A percentile compares a stretch with the other conserved stretches of the same genome.
phyloP scores from a whole-genome alignment of 148 eudicot species.

The Diospyros kaki region DNA sequence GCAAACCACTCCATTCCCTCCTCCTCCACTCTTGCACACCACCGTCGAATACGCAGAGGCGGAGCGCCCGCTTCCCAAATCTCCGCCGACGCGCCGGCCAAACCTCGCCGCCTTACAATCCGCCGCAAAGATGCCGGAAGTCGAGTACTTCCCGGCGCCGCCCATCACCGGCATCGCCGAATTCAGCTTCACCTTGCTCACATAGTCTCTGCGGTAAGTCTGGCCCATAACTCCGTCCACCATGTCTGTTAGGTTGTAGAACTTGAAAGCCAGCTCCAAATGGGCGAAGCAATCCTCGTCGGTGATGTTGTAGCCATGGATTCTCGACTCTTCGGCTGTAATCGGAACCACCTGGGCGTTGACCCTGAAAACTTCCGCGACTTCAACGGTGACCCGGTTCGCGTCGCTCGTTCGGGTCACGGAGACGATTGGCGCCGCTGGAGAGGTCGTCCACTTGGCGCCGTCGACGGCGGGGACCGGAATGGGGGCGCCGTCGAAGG shows the following conservation, averaged over 20 bases:
- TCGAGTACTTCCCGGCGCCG: background rate
- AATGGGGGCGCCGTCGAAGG: background rate
- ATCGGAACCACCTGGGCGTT: constrained; percentile 12
- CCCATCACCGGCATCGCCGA: constrained; percentile 17
- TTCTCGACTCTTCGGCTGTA: constrained; percentile 9
- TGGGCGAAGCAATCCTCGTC: constrained; percentile 16
- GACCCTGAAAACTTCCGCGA: background rate
- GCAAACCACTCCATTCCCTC: constrained; percentile 13
- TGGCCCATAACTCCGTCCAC: constrained; percentile 19
- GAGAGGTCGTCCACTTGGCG: background rate
- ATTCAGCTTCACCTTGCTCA: constrained; percentile 16
- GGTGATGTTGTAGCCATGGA: constrained; percentile 7
- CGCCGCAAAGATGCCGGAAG: constrained; percentile 12
- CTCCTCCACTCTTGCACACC: background rate
- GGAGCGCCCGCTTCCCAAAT: background rate
- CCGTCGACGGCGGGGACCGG: constrained; percentile 7
- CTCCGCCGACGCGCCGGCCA: background rate
- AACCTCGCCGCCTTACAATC: constrained; percentile 15
- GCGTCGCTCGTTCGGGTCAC: constrained; percentile 6
- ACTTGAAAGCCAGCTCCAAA: constrained; percentile 16
- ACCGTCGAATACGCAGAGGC: background rate
- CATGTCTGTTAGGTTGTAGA: constrained; percentile 4
- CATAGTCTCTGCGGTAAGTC: constrained; percentile 14
- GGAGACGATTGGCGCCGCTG: background rate
- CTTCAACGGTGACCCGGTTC: constrained; percentile 9